Percentiles rank a stretch among this genome's conserved stretches.
Evolutionary conservation across 2,329 filamentous ascomycete species (phyloP).

Genomic region (Penicillium sp.): DNA sequence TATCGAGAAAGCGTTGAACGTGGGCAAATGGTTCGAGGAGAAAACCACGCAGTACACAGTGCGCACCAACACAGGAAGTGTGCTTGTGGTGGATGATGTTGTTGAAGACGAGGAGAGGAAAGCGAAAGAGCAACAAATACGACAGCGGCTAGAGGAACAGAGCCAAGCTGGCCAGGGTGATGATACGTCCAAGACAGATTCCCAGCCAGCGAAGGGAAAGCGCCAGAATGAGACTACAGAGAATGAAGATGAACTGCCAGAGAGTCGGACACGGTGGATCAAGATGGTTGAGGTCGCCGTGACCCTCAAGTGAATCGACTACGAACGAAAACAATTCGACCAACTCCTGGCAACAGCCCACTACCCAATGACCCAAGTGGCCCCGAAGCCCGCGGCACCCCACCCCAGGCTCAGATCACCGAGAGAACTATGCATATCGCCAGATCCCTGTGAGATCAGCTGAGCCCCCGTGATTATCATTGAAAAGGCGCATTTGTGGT

Average conservation of each 20-base stretch:
- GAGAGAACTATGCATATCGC: no score
- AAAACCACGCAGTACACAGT: conserved; percentile 53
- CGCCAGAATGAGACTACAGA: conserved; percentile 20
- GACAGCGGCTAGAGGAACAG: conserved; percentile 18
- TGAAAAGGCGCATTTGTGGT: no score
- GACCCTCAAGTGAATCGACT: conserved; percentile 38
- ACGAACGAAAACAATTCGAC: background rate
- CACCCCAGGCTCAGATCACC: no score
- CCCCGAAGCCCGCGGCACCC: background rate
- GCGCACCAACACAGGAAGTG: conserved; percentile 56
- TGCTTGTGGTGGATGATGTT: conserved; percentile 63
- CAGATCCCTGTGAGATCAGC: no score
- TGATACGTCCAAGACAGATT: conserved; percentile 7
- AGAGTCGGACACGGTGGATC: conserved; percentile 48
- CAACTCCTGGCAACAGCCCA: background rate
- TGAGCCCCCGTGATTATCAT: no score
- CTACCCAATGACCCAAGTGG: background rate
- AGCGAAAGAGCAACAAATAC: conserved; percentile 27
- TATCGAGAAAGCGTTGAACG: conserved; percentile 57
- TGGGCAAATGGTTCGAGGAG: conserved; percentile 59
- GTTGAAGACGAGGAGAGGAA: conserved; percentile 42
- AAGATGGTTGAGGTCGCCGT: conserved; percentile 50
- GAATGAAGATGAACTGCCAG: conserved; percentile 40
- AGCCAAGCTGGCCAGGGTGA: conserved; percentile 13
- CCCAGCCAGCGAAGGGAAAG: conserved; percentile 34